A percentile compares a stretch with the other conserved stretches of the same genome.
Evolutionary conservation across 2,329 filamentous ascomycete genomes (phyloP).

Genomic region (Monilinia vaccinii-corymbosi): DNA sequence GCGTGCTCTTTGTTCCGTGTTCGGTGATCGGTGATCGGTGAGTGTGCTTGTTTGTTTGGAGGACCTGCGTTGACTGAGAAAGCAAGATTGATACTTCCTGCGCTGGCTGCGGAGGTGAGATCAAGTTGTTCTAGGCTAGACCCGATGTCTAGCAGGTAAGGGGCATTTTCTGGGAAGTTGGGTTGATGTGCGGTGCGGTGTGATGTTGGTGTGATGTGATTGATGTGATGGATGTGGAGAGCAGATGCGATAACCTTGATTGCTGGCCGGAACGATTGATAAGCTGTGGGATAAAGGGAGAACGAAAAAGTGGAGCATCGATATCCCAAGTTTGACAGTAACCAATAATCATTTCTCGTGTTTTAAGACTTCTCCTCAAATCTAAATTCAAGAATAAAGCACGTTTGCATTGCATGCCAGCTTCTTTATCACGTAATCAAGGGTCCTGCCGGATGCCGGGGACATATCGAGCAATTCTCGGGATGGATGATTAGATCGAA

Average conservation of each 20-base stretch:
- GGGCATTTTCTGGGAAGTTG: conserved; percentile 18
- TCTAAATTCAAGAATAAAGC: not conserved
- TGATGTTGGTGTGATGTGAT: not conserved
- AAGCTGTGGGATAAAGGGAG: not conserved
- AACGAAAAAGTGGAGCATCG: not conserved
- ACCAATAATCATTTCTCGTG: conserved; percentile 1
- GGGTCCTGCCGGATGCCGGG: not conserved
- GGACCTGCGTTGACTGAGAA: conserved; percentile 34
- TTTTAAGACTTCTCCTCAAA: not conserved
- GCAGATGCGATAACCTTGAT: conserved; percentile 6
- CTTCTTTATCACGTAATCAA: not conserved
- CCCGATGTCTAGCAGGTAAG: conserved; percentile 36
- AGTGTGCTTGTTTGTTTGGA: too few species aligned
- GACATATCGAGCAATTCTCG: not conserved
- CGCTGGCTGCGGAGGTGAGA: conserved; percentile 37
- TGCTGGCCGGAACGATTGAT: not conserved
- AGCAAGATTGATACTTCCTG: conserved; percentile 35
- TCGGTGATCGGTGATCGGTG: too few species aligned
- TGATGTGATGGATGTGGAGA: not conserved
- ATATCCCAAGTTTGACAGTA: not conserved
- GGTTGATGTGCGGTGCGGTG: not conserved
- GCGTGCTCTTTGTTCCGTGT: conserved; percentile 15
- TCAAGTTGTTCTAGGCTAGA: conserved; percentile 35
- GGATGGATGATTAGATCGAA: not conserved
- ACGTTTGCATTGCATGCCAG: conserved; percentile 8